Base-by-base conservation (phyloP, 495 filamentous ascomycete species). In the Penicillium alfredii region DNA sequence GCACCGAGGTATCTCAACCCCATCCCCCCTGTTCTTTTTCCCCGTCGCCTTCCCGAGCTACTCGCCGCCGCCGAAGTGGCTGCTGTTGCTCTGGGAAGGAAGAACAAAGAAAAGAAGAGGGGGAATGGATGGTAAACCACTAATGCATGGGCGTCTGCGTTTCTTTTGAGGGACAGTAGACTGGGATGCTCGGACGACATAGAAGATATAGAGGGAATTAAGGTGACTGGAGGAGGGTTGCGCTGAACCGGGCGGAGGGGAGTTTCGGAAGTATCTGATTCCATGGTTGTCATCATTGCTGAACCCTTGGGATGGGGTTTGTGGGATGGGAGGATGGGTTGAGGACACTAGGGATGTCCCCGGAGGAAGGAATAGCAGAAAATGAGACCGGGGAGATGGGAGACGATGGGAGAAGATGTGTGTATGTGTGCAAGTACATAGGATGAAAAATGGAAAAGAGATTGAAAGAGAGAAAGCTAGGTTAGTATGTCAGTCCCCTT, bases 401-500 rank as follows among this genome's bases (percentile, higher is more conserved):
- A 25, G 23, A 12, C 25, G 23, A 22, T n/a, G 21, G 24, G 12
- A 17, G 26, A 27, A 18, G 18, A 9, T 17, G 37, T 30, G 23
- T 31, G 39, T 35, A 16, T 22, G 23, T 9, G 8, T 25, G 23
- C n/a, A n/a, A n/a, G 17, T 26, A 27, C 19, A 20, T 42, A 33
- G 14, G 17, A 19, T 42, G 13, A 16, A 27, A 35, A 31, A 48
- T 27, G 11, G 1, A 13, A 40, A 11, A 15, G n/a, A n/a, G 19
- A 35, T 25, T 10, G 17, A 36, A 33, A 8, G 37, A 27, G 36
- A 21, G 28, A 9, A 33, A 33, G 30, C 68, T 49, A 70, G 30
- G 36, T 58, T 38, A 76, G 36, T 6, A 55, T 49, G 44, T 73
- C 64, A 6, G 85, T 90, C 1, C 87, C 87, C 52, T 82, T 88